Evolutionary conservation across 495 filamentous ascomycete genomes (phyloP).

Genomic region (Darksidea phi): DNA sequence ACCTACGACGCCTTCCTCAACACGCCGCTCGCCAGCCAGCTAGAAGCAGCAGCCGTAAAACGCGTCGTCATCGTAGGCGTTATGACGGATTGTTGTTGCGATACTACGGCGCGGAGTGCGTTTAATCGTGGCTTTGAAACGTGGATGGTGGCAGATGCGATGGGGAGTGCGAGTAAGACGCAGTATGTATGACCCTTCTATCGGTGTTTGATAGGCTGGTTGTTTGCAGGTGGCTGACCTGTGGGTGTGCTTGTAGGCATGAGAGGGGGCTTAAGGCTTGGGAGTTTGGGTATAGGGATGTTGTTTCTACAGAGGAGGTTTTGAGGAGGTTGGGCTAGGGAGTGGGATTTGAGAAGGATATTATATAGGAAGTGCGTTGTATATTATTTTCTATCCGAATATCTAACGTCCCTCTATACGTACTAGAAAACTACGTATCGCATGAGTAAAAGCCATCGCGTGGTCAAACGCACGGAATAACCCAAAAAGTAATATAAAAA

Average conservation of each 20-base stretch:
- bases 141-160: slow-evolving; percentile 46
- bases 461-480: no score
- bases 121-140: slow-evolving; percentile 50
- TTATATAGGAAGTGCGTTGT: not conserved
- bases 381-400: no score
- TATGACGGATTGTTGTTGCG: slow-evolving; percentile 50
- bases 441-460: no score
- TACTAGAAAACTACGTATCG: no score
- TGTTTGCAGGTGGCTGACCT: no score
- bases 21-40: slow-evolving; percentile 29
- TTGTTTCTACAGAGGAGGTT: slow-evolving; percentile 40
- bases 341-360: not conserved
- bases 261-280: slow-evolving; percentile 41
- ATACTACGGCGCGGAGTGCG: slow-evolving; percentile 45
- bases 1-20: slow-evolving; percentile 38
- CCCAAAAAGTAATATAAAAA: no score
- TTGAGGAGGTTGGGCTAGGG: slow-evolving; percentile 29
- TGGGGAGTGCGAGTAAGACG: slow-evolving; percentile 39
- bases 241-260: no score
- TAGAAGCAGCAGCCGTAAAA: slow-evolving; percentile 31
- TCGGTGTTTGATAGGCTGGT: no score
- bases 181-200: no score
- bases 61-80: slow-evolving; percentile 47
- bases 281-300: slow-evolving; percentile 43
- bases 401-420: no score